Evolutionary conservation across 257 asterid species (phyloP).

Genomic region (Nicotiana paniculata): DNA sequence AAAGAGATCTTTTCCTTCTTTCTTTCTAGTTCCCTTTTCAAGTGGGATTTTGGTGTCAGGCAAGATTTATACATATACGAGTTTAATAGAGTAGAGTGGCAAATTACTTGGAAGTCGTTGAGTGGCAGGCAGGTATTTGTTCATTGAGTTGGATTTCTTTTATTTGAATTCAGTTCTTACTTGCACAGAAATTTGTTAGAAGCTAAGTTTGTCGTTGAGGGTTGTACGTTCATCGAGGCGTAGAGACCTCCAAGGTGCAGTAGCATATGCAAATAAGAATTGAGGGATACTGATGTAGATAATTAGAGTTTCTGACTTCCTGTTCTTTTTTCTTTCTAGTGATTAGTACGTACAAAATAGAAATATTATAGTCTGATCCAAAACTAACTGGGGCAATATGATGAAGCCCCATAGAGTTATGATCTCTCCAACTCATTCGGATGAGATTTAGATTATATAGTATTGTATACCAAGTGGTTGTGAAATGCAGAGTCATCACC

Average conservation of each 20-base stretch:
- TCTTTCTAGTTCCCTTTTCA: background rate
- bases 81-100: background rate
- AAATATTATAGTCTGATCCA: no score
- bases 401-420: no score
- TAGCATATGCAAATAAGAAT: background rate
- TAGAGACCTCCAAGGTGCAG: background rate
- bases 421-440: no score
- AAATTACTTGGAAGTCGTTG: background rate
- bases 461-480: no score
- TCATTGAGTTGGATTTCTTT: background rate
- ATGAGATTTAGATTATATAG: no score
- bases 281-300: background rate
- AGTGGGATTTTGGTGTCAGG: background rate
- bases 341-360: background rate
- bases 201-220: background rate
- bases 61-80: background rate
- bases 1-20: background rate
- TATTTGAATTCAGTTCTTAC: background rate
- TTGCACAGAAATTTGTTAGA: background rate
- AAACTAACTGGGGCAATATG: no score
- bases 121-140: background rate
- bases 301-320: background rate
- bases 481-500: no score
- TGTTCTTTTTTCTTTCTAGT: background rate
- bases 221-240: background rate